These are phyloP conservation scores for Aspergillus tubingensis DNA, from an alignment of 2,329 filamentous ascomycete species.

Conservation along the genomic window DNA sequence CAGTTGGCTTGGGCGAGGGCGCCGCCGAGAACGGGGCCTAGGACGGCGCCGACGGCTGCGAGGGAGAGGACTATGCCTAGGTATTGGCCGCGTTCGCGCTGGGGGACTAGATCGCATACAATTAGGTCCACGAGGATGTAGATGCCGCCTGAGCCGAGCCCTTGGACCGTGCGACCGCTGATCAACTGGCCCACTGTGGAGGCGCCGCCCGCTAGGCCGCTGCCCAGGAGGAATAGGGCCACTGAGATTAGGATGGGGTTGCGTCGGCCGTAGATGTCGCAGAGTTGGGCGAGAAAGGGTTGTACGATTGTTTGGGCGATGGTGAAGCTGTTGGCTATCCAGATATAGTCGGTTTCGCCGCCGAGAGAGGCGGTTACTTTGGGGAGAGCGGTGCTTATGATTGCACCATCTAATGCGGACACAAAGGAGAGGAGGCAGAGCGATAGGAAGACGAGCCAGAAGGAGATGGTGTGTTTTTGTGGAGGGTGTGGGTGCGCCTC, in stretches of 20 bases:
- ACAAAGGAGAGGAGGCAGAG: not conserved
- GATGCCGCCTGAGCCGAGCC: constrained; percentile 52
- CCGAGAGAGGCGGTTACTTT: not conserved
- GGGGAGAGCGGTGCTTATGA: not conserved
- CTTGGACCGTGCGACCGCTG: constrained; percentile 57
- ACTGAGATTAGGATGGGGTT: constrained; percentile 45
- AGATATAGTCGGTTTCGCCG: not conserved
- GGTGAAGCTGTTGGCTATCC: not conserved
- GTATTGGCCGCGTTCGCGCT: constrained; percentile 36
- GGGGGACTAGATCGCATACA: constrained; percentile 49
- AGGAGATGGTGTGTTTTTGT: no score
- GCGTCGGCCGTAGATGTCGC: constrained; percentile 57
- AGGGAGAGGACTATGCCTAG: constrained; percentile 23
- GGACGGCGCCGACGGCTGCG: not conserved
- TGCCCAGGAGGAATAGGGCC: constrained; percentile 54
- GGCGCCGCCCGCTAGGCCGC: constrained; percentile 55
- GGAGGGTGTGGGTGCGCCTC: no score
- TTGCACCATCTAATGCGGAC: not conserved
- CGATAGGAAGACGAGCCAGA: not conserved
- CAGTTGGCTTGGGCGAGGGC: constrained; percentile 24
- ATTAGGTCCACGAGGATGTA: constrained; percentile 46
- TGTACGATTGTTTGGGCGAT: constrained; percentile 27
- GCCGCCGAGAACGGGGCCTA: constrained; percentile 34
- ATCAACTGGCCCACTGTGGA: constrained; percentile 52
- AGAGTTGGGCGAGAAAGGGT: constrained; percentile 54